phyloP scores from a whole-genome alignment of 1,139 yeast species.

The Yamadazyma diddensiae region DNA sequence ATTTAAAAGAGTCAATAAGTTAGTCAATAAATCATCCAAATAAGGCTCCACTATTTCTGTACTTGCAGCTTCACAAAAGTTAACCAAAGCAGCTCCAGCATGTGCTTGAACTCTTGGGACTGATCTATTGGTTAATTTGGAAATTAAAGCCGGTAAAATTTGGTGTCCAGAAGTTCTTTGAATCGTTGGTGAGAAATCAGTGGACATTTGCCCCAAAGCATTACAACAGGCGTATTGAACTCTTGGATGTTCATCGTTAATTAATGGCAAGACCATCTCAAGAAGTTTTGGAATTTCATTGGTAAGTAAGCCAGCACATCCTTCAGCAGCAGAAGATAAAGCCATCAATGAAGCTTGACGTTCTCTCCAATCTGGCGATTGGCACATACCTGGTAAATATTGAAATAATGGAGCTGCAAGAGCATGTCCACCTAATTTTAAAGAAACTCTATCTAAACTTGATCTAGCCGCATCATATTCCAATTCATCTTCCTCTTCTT shows the following conservation, averaged over 20 bases:
- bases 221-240: slow-evolving; percentile 98
- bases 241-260: slow-evolving; percentile 83
- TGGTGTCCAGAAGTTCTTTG: slow-evolving; percentile 78
- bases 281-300: slow-evolving; percentile 77
- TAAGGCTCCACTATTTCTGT: slow-evolving; percentile 88
- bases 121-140: slow-evolving; percentile 65
- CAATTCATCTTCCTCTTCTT: slow-evolving; percentile 79
- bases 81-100: slow-evolving; percentile 97
- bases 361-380: slow-evolving; percentile 82
- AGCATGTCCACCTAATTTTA: slow-evolving; percentile 78
- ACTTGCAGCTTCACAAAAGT: slow-evolving; percentile 88
- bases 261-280: slow-evolving; percentile 78
- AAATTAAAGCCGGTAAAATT: slow-evolving; percentile 83
- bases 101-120: slow-evolving; percentile 95
- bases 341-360: slow-evolving; percentile 98
- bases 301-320: slow-evolving; percentile 86
- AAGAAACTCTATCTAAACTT: slow-evolving; percentile 83
- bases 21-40: slow-evolving; percentile 72
- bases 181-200: slow-evolving; percentile 88
- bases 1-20: slow-evolving; percentile 70
- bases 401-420: slow-evolving; percentile 85
- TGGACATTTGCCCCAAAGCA: slow-evolving; percentile 96
- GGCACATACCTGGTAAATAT: slow-evolving; percentile 78
- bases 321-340: slow-evolving; percentile 93
- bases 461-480: slow-evolving; percentile 93